These are phyloP conservation scores for Podaxis carcinomalis DNA, from an alignment of 768 basidiomycete genomes.

Conservation along the genomic window DNA sequence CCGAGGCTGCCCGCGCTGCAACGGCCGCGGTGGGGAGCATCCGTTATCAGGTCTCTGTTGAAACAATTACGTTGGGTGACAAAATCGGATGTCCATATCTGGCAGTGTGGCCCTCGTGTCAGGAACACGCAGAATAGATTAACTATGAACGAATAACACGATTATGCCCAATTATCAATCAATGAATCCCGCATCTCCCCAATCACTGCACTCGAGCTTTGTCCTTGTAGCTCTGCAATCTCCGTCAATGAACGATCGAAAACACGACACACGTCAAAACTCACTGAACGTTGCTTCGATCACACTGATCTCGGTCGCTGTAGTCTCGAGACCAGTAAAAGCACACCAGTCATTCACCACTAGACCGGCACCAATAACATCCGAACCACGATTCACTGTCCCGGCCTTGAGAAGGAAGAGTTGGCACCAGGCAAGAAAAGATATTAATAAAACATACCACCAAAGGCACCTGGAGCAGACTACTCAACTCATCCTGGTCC, in stretches of 20 bases:
- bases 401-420: conserved; percentile 60
- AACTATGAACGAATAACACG: not conserved
- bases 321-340: conserved; percentile 98
- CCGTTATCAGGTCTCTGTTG: too few species aligned
- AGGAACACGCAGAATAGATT: not conserved
- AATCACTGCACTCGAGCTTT: conserved; percentile 76
- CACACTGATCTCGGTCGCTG: conserved; percentile 98
- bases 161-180: conserved; percentile 88
- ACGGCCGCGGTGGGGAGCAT: not conserved
- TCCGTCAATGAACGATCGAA: not conserved
- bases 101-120: not conserved
- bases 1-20: not conserved
- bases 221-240: conserved; percentile 77
- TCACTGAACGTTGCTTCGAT: conserved; percentile 96
- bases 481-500: conserved; percentile 96
- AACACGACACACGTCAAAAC: conserved; percentile 27
- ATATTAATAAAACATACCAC: conserved; percentile 64
- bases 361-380: conserved; percentile 94
- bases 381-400: conserved; percentile 97
- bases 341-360: conserved; percentile 99
- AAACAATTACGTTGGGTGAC: too few species aligned
- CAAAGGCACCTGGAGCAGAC: conserved; percentile 87
- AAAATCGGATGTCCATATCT: not conserved
- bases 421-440: not conserved
- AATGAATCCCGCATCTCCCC: conserved; percentile 89